These are phyloP conservation scores for Larix kaempferi DNA, from an alignment of 75 land plant species.

Conservation along the genomic window DNA sequence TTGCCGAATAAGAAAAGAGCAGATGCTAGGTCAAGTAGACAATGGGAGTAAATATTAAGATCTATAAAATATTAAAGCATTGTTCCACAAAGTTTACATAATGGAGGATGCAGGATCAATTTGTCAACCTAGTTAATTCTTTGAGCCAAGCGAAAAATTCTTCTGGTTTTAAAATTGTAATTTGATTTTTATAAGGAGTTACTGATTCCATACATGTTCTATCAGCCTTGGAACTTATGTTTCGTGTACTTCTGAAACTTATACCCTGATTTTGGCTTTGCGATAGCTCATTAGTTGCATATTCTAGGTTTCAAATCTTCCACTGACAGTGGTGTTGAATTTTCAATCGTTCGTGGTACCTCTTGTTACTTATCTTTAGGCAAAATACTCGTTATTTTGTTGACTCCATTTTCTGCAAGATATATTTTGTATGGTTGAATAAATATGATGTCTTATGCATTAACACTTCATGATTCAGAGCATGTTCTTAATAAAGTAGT, in stretches of 20 bases:
- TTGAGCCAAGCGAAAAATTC: conserved; percentile 1
- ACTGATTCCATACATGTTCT: not conserved
- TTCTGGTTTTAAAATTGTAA: not conserved
- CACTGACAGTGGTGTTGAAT: not conserved
- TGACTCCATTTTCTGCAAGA: not conserved
- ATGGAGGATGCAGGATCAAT: not conserved
- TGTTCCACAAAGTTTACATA: no score
- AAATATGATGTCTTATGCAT: not conserved
- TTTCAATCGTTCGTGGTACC: conserved; percentile 1
- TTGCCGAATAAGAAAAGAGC: no score
- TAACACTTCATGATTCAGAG: no score
- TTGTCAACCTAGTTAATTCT: conserved; percentile 3
- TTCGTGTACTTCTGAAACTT: not conserved
- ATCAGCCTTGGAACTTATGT: not conserved
- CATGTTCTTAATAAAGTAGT: no score
- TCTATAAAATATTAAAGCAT: no score
- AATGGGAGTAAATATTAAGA: no score
- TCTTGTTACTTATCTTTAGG: not conserved
- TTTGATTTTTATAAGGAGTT: not conserved
- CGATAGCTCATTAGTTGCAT: not conserved
- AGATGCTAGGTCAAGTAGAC: no score
- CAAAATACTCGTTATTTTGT: not conserved
- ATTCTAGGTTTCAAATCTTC: not conserved
- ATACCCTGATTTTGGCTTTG: not conserved
- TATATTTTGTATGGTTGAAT: not conserved